A percentile compares a stretch with the other conserved stretches of the same genome.
These are phyloP conservation scores for Candida incommunis DNA, from an alignment of 805 yeast genomes.

Conservation along the genomic window DNA sequence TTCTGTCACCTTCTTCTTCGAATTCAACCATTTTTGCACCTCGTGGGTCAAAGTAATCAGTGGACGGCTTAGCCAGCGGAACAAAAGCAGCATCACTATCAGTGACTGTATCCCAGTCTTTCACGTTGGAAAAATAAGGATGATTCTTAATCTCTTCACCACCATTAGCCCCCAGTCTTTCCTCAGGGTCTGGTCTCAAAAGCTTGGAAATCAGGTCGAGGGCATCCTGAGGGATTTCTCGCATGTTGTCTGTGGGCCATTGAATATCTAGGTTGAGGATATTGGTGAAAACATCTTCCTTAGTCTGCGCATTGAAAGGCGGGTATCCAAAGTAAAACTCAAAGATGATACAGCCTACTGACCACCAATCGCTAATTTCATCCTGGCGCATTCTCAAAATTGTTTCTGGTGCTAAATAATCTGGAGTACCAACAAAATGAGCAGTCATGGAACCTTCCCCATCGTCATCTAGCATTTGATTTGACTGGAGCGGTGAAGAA, in stretches of 20 bases:
- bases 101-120: conserved; percentile 59
- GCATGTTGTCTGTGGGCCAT: conserved; percentile 60
- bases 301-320: conserved; percentile 77
- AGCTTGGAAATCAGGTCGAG: conserved; percentile 57
- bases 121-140: conserved; percentile 53
- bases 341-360: conserved; percentile 87
- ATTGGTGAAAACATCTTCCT: conserved; percentile 69
- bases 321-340: conserved; percentile 89
- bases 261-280: conserved; percentile 60
- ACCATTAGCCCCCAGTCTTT: conserved; percentile 63
- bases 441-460: conserved; percentile 34
- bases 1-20: conserved; percentile 22
- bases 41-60: conserved; percentile 81
- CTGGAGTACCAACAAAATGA: conserved; percentile 92
- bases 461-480: conserved; percentile 53
- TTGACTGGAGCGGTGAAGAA: not conserved
- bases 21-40: conserved; percentile 69
- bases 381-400: conserved; percentile 73
- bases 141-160: conserved; percentile 68
- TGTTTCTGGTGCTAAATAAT: conserved; percentile 93
- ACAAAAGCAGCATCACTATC: conserved; percentile 67
- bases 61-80: conserved; percentile 70
- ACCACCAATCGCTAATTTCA: conserved; percentile 96
- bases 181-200: conserved; percentile 45
- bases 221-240: conserved; percentile 43